Evolutionary conservation across 768 basidiomycete species (phyloP), one percentile per base, ranked within the genome.

Genomic region (Collybia sordida): DNA sequence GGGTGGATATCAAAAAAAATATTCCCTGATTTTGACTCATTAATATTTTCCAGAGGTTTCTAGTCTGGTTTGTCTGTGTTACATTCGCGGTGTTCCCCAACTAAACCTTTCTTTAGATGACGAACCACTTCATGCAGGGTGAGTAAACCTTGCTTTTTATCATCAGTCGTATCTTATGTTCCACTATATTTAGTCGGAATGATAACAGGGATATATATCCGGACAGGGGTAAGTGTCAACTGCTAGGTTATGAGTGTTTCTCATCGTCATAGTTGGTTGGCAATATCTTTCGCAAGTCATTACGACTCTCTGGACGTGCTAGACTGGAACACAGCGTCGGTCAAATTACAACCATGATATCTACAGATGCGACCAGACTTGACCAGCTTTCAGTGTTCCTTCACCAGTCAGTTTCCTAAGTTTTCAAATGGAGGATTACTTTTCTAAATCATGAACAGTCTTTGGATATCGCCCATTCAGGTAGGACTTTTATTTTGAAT

Each of bases 341-440:
- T 0, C 63, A 75, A 51, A 71, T 80, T 34, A 77, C 69, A 11
- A 80, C 78, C 1, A 72, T 80, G 67, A 74, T 80, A 27, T 72
- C 74, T 6, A 64, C 72, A 7, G 79, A 81, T 52, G 63, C 75
- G 0, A 66, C 68, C 4, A 71, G 73, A 55, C 56, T 78, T 18
- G 78, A 77, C 48, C 60, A 66, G 15, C 61, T 64, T 55, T 56
- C 64, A 37, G 66, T 57, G 37, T 47, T 42, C 50, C 58, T 42
- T 21, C 70, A 70, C 45, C 51, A 58, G 69, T 69, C 49, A 17
- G 63, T 49, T 17, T 44, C 35, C 17, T 3, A 34, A n/a, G 47
- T 27, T 42, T 14, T 4, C 31, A 6, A 24, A 38, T 34, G 34
- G 3, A 4, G 19, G 37, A 6, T 38, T 46, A 9, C 17, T 39